These are phyloP conservation scores for Yamadazyma friedrichii DNA, from an alignment of 1,139 yeast species.

Conservation along the genomic window DNA sequence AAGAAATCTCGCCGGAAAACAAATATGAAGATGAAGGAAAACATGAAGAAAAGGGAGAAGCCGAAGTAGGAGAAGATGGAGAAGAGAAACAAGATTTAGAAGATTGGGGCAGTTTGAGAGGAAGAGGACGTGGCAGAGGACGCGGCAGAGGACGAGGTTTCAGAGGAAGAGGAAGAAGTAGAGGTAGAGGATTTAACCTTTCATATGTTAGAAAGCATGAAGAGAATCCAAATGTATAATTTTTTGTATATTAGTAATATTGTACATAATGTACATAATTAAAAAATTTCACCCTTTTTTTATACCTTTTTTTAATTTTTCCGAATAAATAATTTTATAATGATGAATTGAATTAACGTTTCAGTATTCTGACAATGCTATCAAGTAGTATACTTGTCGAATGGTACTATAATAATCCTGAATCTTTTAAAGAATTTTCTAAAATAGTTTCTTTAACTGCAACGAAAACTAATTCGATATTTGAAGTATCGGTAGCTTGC, in stretches of 20 bases:
- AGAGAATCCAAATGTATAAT: slow-evolving; percentile 8
- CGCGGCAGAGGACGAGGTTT: slow-evolving; percentile 14
- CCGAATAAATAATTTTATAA: background rate
- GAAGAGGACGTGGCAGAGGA: slow-evolving; percentile 18
- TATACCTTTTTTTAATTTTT: background rate
- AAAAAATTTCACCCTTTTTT: background rate
- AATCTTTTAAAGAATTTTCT: slow-evolving; percentile 80
- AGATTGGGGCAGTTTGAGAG: slow-evolving; percentile 1
- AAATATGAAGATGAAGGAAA: background rate
- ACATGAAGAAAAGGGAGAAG: background rate
- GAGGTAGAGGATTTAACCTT: slow-evolving; percentile 23
- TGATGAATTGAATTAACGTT: background rate
- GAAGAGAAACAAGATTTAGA: background rate
- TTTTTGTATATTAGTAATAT: slow-evolving; percentile 13
- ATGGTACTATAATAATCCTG: slow-evolving; percentile 60
- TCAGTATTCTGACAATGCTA: background rate
- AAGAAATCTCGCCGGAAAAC: background rate
- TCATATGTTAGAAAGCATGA: slow-evolving; percentile 26
- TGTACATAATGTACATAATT: background rate
- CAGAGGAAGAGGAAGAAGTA: slow-evolving; percentile 18
- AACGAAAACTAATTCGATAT: slow-evolving; percentile 84
- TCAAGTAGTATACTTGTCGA: background rate
- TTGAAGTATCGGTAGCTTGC: slow-evolving; percentile 91
- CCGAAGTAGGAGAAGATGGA: background rate
- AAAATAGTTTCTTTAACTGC: slow-evolving; percentile 88